Evolutionary conservation across 805 yeast species (phyloP), one percentile per base, ranked within the genome.

Genomic region (Candida pseudoglaebosa): DNA sequence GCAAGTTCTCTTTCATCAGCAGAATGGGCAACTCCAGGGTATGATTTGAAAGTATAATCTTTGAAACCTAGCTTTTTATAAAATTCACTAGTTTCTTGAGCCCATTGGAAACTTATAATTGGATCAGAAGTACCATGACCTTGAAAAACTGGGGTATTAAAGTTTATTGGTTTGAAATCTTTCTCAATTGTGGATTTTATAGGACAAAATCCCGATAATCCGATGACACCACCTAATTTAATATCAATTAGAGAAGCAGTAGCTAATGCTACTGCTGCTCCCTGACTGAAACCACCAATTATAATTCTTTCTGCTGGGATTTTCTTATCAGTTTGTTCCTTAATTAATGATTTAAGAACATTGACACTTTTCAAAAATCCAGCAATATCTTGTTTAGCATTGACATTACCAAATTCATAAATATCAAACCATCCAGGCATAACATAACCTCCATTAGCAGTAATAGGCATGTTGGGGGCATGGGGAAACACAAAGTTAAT

Each of bases 281-380:
- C 99, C 63, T 93, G 99, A 4, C 95, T 83, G 57, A 93, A 93
- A 0, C 99, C 99, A 24, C 98, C 98, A 41, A 93, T 67, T n/a
- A 93, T 67, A 34, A 93, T 84, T 38, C 84, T 76, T 13, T 77
- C 78, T 0, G 83, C 67, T 3, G 76, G 70, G 24, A 84, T 73
- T 7, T 82, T 78, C 5, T 51, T 49, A 6, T 73, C 75, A 12
- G 75, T 64, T 47, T 82, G 79, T 39, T 78, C 78, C 15, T 71
- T 57, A 31, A 84, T 68, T 46, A 72, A 63, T 1, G 50, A 49
- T 36, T 71, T 65, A 17, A 82, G 64, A 3, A 60, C 49, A 1
- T 70, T 68, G 32, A 78, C 62, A 9, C 80, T 65, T 37, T 66
- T 65, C 49, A 76, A 52, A 52, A 73, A 78, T 2, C 89, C 88